Base-by-base conservation (phyloP, 495 filamentous ascomycete genomes). In the Penicillium chermesinum region DNA sequence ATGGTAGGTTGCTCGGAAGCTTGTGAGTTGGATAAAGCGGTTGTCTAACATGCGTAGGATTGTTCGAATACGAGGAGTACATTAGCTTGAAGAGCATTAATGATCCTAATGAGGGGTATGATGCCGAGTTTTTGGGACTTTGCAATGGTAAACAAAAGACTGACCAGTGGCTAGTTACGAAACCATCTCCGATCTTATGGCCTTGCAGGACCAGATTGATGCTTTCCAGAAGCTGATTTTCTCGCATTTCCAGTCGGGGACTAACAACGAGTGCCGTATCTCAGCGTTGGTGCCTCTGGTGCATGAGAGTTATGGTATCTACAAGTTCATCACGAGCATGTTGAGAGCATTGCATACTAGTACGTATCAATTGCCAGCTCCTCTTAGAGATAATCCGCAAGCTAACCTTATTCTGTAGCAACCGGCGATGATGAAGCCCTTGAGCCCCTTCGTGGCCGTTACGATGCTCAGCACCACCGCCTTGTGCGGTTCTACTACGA, bases 11-110 rank as follows among this genome's bases (percentile, higher is more conserved):
- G 12, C 13, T 19, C 27, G 4, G 17, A 38, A 44, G 1, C 19
- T n/a, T 27, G 7, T 20, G 8, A 14, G 16, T 17, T 14, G 13
- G 21, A 40, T 14, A 46, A 30, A 20, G 33, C n/a, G 35, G 12
- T 16, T 38, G 45, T 41, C 62, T 65, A 33, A 65, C 33, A 34
- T 5, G 44, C 15, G 32, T 47, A 86, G 83, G 83, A 34, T 75
- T 93, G 19, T 97, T 97, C 60, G 93, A 98, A 62, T 98, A 98
- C 54, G 93, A 96, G 75, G 93, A 98, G 61, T 98, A 98, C 65
- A 91, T 97, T 65, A 96, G 89, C 59, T 76, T 98, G 65, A 96
- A 96, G 72, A 86, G 88, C 3, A 97, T 95, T 71, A 95, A 96
- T 68, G 93, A 98, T 73, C 93, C 94, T 9, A 96, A 98, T 61